These are phyloP conservation scores for Chlamydomonas reinhardtii DNA, from an alignment of 163 green algal genomes.

Conservation along the genomic window DNA sequence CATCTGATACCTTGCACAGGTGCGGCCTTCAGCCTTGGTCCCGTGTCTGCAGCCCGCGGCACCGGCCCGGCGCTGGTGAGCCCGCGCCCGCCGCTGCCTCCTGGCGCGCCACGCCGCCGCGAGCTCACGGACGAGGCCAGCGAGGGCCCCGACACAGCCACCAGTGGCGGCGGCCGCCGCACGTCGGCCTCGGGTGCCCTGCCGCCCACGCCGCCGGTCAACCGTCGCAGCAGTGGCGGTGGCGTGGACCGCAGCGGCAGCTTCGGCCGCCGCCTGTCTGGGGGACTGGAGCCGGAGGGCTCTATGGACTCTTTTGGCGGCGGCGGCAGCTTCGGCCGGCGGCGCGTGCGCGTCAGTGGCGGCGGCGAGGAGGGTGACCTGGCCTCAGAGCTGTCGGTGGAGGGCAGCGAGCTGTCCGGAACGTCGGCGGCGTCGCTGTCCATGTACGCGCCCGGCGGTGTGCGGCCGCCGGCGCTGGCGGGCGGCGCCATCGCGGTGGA, in stretches of 20 bases:
- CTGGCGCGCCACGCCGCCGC: slow-evolving; percentile 21
- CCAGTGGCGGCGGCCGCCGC: neutral
- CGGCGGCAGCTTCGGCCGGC: neutral
- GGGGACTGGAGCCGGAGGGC: slow-evolving; percentile 21
- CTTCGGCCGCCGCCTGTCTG: slow-evolving; percentile 17
- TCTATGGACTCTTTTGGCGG: slow-evolving; percentile 17
- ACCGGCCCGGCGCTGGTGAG: slow-evolving; percentile 11
- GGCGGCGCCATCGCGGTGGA: neutral
- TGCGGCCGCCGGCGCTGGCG: slow-evolving; percentile 44
- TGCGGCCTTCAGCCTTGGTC: slow-evolving; percentile 11
- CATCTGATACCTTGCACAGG: too few relatives aligned
- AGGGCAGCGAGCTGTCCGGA: slow-evolving; percentile 47
- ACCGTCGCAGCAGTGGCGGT: slow-evolving; percentile 21
- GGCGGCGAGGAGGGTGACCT: slow-evolving; percentile 16
- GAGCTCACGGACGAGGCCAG: neutral
- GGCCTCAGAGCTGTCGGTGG: slow-evolving; percentile 35
- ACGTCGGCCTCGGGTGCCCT: neutral
- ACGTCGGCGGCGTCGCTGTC: slow-evolving; percentile 27
- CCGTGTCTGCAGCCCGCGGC: slow-evolving; percentile 16
- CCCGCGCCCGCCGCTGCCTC: slow-evolving; percentile 35
- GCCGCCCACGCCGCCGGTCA: slow-evolving; percentile 28
- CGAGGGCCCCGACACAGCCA: neutral
- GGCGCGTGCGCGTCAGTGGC: slow-evolving; percentile 32
- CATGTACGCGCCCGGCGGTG: slow-evolving; percentile 36
- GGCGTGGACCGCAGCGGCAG: neutral